Conservation (phyloP, 75 land plant species). For the Isoetes taiwanensis region DNA sequence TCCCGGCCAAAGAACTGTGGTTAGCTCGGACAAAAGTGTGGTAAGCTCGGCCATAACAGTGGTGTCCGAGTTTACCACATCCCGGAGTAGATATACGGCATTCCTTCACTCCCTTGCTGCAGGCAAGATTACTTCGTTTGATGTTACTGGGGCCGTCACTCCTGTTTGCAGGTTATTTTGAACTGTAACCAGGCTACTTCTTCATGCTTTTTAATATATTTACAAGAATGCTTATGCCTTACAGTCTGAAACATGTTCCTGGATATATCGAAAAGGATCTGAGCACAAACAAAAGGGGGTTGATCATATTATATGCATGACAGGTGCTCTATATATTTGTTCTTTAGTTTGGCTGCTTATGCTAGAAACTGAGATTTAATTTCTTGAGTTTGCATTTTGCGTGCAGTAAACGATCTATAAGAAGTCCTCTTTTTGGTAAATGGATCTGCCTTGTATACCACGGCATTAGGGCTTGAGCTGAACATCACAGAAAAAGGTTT, state of each 20-base stretch:
- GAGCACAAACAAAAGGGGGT: slow-evolving; percentile 53
- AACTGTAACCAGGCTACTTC: too few relatives aligned
- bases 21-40: too few relatives aligned
- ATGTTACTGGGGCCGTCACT: slow-evolving; percentile 1
- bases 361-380: background rate
- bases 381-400: slow-evolving; percentile 4
- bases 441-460: slow-evolving; percentile 74
- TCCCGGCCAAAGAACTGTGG: too few relatives aligned
- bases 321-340: slow-evolving; percentile 22
- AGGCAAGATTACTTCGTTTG: background rate
- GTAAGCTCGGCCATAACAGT: too few relatives aligned
- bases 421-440: slow-evolving; percentile 63
- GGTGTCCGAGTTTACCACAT: too few relatives aligned
- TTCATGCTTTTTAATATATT: too few relatives aligned
- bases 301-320: slow-evolving; percentile 38
- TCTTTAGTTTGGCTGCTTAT: background rate
- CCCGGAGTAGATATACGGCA: too few relatives aligned
- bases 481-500: slow-evolving; percentile 69
- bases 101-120: too few relatives aligned
- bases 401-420: slow-evolving; percentile 80
- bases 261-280: slow-evolving; percentile 42
- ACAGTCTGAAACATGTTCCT: slow-evolving; percentile 70
- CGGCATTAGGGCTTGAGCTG: slow-evolving; percentile 70
- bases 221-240: too few relatives aligned
- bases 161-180: slow-evolving; percentile 6